A percentile compares a stretch with the other conserved stretches of the same genome.
These are phyloP conservation scores for Microdochium paspali DNA, from an alignment of 2,329 filamentous ascomycete species.

Conservation along the genomic window DNA sequence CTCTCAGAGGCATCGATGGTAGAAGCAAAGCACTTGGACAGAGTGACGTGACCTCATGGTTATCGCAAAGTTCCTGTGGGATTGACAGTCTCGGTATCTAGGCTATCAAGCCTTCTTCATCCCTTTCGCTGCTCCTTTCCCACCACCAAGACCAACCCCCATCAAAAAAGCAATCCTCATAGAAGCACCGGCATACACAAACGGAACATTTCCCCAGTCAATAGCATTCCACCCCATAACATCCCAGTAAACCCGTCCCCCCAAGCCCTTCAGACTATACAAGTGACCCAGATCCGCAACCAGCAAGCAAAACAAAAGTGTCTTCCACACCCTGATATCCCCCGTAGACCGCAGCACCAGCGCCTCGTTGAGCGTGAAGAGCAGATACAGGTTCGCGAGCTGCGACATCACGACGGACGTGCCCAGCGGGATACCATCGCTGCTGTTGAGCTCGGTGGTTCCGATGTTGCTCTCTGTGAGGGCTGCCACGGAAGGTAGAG, in stretches of 20 bases:
- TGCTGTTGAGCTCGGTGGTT: too few species aligned
- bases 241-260: slow-evolving; percentile 54
- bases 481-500: slow-evolving; percentile 13
- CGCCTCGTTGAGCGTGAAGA: slow-evolving; percentile 70
- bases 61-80: too few species aligned
- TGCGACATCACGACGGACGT: slow-evolving; percentile 63
- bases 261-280: slow-evolving; percentile 53
- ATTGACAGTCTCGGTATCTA: too few species aligned
- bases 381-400: slow-evolving; percentile 68
- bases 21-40: too few species aligned
- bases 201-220: slow-evolving; percentile 59
- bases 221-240: slow-evolving; percentile 55
- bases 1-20: too few species aligned
- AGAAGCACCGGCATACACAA: slow-evolving; percentile 57
- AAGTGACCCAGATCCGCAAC: slow-evolving; percentile 72
- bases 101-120: slow-evolving; percentile 9
- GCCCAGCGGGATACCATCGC: slow-evolving; percentile 38
- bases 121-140: slow-evolving; percentile 1
- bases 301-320: slow-evolving; percentile 56
- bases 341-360: slow-evolving; percentile 61
- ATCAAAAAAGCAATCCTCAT: slow-evolving; percentile 50
- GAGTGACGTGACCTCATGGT: too few species aligned
- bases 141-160: slow-evolving; percentile 39
- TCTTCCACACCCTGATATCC: slow-evolving; percentile 61
- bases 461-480: too few species aligned